Conservation (phyloP, 1,284 basidiomycete genomes). For the Cutaneotrichosporon dermatis region DNA sequence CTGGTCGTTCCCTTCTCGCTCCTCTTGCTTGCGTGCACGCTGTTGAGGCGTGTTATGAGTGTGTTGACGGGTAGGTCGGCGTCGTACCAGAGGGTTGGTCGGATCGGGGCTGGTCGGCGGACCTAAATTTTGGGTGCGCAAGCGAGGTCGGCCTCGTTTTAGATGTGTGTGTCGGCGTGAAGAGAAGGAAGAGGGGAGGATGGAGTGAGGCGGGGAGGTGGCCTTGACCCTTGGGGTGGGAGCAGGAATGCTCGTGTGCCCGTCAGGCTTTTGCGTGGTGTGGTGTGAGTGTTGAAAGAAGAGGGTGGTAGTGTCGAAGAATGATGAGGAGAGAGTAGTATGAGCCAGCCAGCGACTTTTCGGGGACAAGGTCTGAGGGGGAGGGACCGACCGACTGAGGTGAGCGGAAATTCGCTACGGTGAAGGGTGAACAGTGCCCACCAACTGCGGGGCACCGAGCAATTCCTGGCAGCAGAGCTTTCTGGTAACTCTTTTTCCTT, state of each 20-base stretch:
- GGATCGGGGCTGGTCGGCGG: not conserved
- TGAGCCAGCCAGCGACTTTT: not conserved
- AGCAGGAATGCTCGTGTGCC: not conserved
- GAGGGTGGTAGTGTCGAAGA: not conserved
- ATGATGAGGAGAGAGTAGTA: not conserved
- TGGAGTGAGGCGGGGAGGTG: not conserved
- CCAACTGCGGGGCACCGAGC: no score
- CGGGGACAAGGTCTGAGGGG: no score
- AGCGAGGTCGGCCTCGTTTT: not conserved
- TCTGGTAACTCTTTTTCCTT: no score
- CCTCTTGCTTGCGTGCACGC: no score
- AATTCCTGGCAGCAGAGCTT: no score
- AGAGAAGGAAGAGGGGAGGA: not conserved
- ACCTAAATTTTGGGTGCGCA: not conserved
- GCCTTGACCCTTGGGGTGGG: not conserved
- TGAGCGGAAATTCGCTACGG: no score
- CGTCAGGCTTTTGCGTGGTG: not conserved
- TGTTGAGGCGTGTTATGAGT: no score
- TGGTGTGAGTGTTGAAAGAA: not conserved
- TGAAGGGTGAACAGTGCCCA: no score
- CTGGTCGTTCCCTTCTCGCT: no score
- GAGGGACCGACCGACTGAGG: not conserved
- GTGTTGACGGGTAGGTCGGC: not conserved
- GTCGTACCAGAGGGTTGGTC: not conserved
- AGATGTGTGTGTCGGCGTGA: not conserved